Evolutionary conservation across 805 yeast genomes (phyloP).

Genomic region (Brettanomyces naardenensis): DNA sequence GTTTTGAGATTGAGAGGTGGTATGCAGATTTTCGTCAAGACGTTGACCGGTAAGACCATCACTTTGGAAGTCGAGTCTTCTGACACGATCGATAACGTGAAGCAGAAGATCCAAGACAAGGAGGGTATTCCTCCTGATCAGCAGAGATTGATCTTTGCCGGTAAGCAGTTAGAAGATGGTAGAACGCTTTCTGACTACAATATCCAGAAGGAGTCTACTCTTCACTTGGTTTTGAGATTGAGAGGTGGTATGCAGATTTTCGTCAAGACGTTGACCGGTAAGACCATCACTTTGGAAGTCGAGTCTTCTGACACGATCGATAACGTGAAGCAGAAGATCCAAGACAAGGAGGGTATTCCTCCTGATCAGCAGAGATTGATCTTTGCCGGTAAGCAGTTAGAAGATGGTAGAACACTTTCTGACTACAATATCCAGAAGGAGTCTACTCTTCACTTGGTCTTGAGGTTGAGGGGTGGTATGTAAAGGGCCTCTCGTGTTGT

Average conservation of each 20-base stretch:
- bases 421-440: constrained; percentile 99
- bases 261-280: constrained; percentile 54
- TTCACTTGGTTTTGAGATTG: constrained; percentile 77
- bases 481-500: no score
- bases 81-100: constrained; percentile 93
- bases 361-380: constrained; percentile 96
- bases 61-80: constrained; percentile 44
- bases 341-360: constrained; percentile 96
- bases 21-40: constrained; percentile 54
- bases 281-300: constrained; percentile 82
- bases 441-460: constrained; percentile 90
- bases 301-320: constrained; percentile 97
- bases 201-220: constrained; percentile 43
- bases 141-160: constrained; percentile 37
- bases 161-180: constrained; percentile 52
- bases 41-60: constrained; percentile 31
- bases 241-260: constrained; percentile 76
- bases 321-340: constrained; percentile 93
- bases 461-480: constrained; percentile 95
- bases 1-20: constrained; percentile 99
- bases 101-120: constrained; percentile 36
- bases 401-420: constrained; percentile 91
- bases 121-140: constrained; percentile 40
- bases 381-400: constrained; percentile 96
- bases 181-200: constrained; percentile 89